Conservation (phyloP, 148 eudicot species). For the Rhododendron griersonianum region DNA sequence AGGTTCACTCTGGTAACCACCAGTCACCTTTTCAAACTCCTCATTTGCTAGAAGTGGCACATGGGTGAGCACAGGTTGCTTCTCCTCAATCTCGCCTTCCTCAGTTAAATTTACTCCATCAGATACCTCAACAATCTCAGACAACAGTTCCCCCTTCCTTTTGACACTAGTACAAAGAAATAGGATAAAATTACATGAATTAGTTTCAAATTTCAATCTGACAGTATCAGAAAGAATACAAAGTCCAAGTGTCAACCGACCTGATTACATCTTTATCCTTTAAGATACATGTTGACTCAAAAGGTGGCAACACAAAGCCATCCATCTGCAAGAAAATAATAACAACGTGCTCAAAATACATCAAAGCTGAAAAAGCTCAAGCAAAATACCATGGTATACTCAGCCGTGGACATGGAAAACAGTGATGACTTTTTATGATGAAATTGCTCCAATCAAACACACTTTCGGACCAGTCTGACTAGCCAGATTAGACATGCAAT, state of each 20-base stretch:
- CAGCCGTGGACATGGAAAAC: not conserved
- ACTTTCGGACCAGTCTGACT: not conserved
- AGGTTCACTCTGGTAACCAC: slow-evolving; percentile 42
- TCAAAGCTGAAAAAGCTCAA: not conserved
- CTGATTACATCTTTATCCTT: slow-evolving; percentile 76
- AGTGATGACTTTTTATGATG: not conserved
- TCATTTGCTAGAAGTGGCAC: slow-evolving; percentile 57
- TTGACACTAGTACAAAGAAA: slow-evolving; percentile 44
- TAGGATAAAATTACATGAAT: not conserved
- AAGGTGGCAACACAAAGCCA: slow-evolving; percentile 81
- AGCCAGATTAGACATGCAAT: not conserved
- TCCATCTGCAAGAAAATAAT: slow-evolving; percentile 60
- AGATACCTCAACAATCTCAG: slow-evolving; percentile 17
- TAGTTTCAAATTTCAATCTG: not conserved
- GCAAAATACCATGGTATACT: not conserved
- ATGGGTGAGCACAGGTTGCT: slow-evolving; percentile 34
- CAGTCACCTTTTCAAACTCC: slow-evolving; percentile 57
- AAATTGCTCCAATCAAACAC: not conserved
- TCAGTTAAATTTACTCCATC: slow-evolving; percentile 21
- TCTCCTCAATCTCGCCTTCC: slow-evolving; percentile 31
- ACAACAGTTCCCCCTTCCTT: slow-evolving; percentile 37
- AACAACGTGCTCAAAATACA: slow-evolving; percentile 6
- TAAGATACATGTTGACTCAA: slow-evolving; percentile 62
- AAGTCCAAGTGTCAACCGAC: slow-evolving; percentile 29
- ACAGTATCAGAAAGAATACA: not conserved